Base-by-base conservation (phyloP, 2,329 filamentous ascomycete genomes). In the Hymenoscyphus fraxineus region DNA sequence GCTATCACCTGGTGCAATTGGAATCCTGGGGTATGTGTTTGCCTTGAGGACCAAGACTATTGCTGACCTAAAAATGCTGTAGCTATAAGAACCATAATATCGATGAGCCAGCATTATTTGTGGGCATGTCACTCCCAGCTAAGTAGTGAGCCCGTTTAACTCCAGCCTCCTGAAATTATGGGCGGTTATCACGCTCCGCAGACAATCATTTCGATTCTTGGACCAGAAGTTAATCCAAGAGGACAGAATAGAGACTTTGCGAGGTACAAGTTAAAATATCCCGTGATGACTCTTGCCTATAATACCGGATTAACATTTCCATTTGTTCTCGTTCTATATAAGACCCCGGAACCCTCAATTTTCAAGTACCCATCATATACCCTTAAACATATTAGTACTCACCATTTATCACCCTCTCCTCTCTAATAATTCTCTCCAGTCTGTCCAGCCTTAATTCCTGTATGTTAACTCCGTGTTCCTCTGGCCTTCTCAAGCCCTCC, bases 391-490 rank as follows among this genome's bases (percentile, higher is more conserved):
- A 35, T 35, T 35, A 35, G 35, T 35, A 35, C 35, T 35, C 35
- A 35, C 35, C 35, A 57, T 65, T 65, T 13, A 65, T 13, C n/a
- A 65, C 19, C 38, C 12, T 19, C 19, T 65, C 63, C 27, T 65
- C 60, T 27, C 59, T 44, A 22, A 62, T 60, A 40, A 65, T 44
- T 39, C 60, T 56, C 10, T 62, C 56, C 44, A 65, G 19, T 6
- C 63, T 39, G 47, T 65, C 60, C 6, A 65, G 39, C 47, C 59
- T 31, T 27, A 65, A 41, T 16, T 62, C 27, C 35, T 22, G 19
- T 3, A 13, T 15, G n/a, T 55, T 31, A 7, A 59, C n/a, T 7
- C 27, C 16, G 13, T 15, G 16, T 32, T 62, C 60, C 15, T 6
- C 19, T 31, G 51, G 60, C 27, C 10, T 12, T 44, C 55, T 44